A percentile compares a stretch with the other conserved stretches of the same genome.
These are phyloP conservation scores for Aquilaria malaccensis DNA, from an alignment of 345 rosid genomes.

Conservation along the genomic window DNA sequence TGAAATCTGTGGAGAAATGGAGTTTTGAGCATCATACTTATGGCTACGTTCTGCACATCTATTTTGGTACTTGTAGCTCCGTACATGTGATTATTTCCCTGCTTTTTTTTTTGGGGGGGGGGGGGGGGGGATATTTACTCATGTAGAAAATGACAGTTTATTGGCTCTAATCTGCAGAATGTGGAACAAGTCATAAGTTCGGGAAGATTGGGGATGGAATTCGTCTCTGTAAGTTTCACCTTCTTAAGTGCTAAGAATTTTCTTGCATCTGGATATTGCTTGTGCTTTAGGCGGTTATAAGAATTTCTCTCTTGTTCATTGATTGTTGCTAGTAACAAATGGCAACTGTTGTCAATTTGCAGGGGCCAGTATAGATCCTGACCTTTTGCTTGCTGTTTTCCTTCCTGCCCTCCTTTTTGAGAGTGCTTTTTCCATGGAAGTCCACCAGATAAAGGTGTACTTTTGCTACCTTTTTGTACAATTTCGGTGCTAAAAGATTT, in stretches of 20 bases:
- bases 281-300: background rate
- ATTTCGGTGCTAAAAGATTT: background rate
- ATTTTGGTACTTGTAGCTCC: too few relatives aligned
- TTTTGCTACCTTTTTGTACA: conserved; percentile 2
- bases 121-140: too few relatives aligned
- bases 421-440: conserved; percentile 92
- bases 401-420: conserved; percentile 97
- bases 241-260: background rate
- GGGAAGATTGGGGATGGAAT: conserved; percentile 87
- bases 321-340: conserved; percentile 3
- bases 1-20: too few relatives aligned
- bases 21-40: too few relatives aligned
- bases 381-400: conserved; percentile 84
- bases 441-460: conserved; percentile 89
- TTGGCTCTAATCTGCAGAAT: conserved; percentile 43
- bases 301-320: background rate
- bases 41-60: too few relatives aligned
- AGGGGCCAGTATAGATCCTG: conserved; percentile 88
- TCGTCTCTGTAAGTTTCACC: conserved; percentile 66
- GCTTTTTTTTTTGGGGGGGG: too few relatives aligned
- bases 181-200: conserved; percentile 60
- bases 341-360: conserved; percentile 13
- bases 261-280: background rate
- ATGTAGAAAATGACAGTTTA: too few relatives aligned
- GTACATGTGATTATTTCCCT: too few relatives aligned